Evolutionary conservation across 2,329 filamentous ascomycete genomes (phyloP).

Genomic region (Parastagonospora nodorum): DNA sequence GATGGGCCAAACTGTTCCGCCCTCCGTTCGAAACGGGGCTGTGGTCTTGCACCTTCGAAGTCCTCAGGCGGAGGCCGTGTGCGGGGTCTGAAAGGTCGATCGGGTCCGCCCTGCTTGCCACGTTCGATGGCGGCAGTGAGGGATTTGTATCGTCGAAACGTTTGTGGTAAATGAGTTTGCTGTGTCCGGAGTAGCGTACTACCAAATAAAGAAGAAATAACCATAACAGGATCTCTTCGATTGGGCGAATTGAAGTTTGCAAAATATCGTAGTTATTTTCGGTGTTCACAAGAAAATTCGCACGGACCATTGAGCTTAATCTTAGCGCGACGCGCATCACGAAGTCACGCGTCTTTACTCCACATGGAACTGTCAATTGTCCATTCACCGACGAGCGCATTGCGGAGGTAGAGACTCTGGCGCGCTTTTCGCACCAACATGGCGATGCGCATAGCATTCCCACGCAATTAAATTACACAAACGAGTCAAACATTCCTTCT

Average conservation of each 20-base stretch:
- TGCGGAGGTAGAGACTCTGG: too few relatives aligned
- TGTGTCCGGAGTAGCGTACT: conserved; percentile 22
- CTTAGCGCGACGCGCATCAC: conserved; percentile 8
- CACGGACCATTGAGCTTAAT: conserved; percentile 2
- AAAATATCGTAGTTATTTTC: background rate
- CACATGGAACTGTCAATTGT: too few relatives aligned
- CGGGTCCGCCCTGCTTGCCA: conserved; percentile 21
- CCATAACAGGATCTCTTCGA: conserved; percentile 19
- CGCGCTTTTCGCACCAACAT: too few relatives aligned
- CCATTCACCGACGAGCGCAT: too few relatives aligned
- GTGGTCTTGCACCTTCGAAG: background rate
- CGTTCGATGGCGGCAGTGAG: conserved; percentile 40
- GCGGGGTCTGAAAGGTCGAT: conserved; percentile 13
- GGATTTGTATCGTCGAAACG: conserved; percentile 37
- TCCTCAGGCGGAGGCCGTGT: conserved; percentile 6
- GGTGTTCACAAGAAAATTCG: background rate
- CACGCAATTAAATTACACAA: too few relatives aligned
- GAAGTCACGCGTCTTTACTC: conserved; percentile 15
- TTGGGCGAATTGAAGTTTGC: background rate
- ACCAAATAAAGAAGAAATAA: conserved; percentile 19
- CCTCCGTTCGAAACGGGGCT: conserved; percentile 2
- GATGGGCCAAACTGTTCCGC: conserved; percentile 13
- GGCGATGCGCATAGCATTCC: too few relatives aligned
- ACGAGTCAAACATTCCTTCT: too few relatives aligned
- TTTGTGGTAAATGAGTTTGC: conserved; percentile 13